phyloP scores from a whole-genome alignment of 208 protist genomes.

The Herpetomonas samuelpessoai region DNA sequence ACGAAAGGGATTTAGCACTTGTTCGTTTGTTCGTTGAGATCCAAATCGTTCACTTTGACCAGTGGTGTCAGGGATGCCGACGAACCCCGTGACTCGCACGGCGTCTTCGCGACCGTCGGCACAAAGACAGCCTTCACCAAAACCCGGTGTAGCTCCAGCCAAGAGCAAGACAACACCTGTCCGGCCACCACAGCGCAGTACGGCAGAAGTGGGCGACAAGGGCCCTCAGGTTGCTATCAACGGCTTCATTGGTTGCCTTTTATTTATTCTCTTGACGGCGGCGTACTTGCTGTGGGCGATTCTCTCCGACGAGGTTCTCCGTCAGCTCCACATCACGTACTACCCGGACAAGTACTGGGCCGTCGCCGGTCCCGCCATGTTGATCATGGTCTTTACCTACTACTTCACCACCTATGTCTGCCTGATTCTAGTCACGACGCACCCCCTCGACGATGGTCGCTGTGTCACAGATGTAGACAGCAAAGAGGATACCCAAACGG shows the following conservation, averaged over 20 bases:
- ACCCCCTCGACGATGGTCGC: constrained; percentile 70
- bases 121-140: background rate
- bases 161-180: too few relatives aligned
- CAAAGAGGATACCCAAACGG: constrained; percentile 46
- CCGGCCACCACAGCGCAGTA: too few relatives aligned
- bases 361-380: constrained; percentile 65
- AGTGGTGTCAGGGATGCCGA: too few relatives aligned
- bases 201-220: background rate
- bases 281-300: constrained; percentile 81
- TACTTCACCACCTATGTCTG: constrained; percentile 63
- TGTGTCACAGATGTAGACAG: constrained; percentile 71
- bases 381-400: constrained; percentile 77
- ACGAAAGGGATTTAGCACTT: too few relatives aligned
- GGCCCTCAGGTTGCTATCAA: constrained; percentile 78
- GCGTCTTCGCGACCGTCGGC: too few relatives aligned
- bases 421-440: constrained; percentile 63
- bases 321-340: constrained; percentile 72
- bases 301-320: constrained; percentile 52
- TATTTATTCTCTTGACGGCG: constrained; percentile 48
- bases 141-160: background rate
- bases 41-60: too few relatives aligned
- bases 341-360: constrained; percentile 93
- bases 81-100: too few relatives aligned
- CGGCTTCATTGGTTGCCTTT: constrained; percentile 81
- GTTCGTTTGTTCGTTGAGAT: too few relatives aligned